A percentile compares a stretch with the other conserved stretches of the same genome.
Conservation (phyloP, 2,329 filamentous ascomycete genomes). For the Paraconiothyrium sp. region DNA sequence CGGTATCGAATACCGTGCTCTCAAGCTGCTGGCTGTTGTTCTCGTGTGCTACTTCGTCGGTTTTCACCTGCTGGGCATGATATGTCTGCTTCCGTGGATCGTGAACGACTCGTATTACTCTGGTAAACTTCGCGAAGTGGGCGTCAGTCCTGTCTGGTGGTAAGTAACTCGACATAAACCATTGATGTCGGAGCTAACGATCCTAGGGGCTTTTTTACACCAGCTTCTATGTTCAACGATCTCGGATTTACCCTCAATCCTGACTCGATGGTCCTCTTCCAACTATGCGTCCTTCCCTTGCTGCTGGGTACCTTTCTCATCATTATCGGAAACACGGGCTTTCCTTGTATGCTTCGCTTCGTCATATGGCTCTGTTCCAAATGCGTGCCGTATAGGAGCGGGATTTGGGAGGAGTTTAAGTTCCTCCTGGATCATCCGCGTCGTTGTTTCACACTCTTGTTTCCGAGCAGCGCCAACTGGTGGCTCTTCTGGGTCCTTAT, state of each 20-base stretch:
- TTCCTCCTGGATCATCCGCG: conserved; percentile 95
- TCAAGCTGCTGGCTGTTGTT: conserved; percentile 85
- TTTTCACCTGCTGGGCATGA: conserved; percentile 79
- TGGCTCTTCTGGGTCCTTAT: conserved; percentile 91
- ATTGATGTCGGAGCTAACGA: conserved; percentile 16
- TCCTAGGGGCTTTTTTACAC: conserved; percentile 77
- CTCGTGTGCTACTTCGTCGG: conserved; percentile 82
- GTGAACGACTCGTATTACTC: conserved; percentile 68
- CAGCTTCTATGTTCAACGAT: conserved; percentile 91
- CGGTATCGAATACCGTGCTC: conserved; percentile 92
- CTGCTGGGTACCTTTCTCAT: conserved; percentile 86
- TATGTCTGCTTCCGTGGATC: conserved; percentile 85
- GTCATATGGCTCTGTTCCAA: conserved; percentile 85
- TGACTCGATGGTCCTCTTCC: conserved; percentile 93
- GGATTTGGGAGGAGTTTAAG: conserved; percentile 86
- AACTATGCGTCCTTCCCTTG: conserved; percentile 77
- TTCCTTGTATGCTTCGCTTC: conserved; percentile 92
- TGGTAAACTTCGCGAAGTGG: conserved; percentile 66
- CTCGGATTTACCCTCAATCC: conserved; percentile 92
- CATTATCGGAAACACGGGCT: conserved; percentile 93
- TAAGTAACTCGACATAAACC: conserved; percentile 29
- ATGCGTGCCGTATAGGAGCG: conserved; percentile 70
- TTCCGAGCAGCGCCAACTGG: conserved; percentile 91
- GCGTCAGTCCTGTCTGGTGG: conserved; percentile 83
- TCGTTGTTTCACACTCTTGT: conserved; percentile 94